A percentile compares a stretch with the other conserved stretches of the same genome.
Conservation (phyloP, 164 flowering plant species). For the Nymphaea colorata region DNA sequence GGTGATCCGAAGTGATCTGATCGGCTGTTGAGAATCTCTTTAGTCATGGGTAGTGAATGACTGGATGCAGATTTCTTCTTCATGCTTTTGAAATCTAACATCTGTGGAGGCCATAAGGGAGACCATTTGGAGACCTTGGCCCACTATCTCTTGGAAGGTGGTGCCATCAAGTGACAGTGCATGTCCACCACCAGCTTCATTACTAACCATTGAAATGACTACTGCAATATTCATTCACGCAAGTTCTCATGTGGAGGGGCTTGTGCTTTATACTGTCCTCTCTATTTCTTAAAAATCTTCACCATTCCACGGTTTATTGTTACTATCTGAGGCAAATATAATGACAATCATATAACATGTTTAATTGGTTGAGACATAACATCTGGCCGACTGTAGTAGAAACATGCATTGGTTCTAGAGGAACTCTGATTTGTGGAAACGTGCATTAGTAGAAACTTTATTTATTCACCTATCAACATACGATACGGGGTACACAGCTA, state of each 20-base stretch:
- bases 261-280: background rate
- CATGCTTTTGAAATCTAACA: background rate
- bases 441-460: too few species aligned
- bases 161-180: slow-evolving; percentile 75
- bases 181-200: slow-evolving; percentile 67
- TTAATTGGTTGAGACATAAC: background rate
- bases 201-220: slow-evolving; percentile 77
- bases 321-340: background rate
- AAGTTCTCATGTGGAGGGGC: background rate
- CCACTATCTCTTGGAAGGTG: slow-evolving; percentile 81
- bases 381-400: background rate
- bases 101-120: background rate
- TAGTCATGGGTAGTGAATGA: background rate
- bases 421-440: too few species aligned
- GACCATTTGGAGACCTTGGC: slow-evolving; percentile 33
- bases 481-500: too few species aligned
- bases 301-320: too few species aligned
- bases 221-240: slow-evolving; percentile 37
- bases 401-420: background rate
- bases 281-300: too few species aligned
- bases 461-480: too few species aligned
- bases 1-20: background rate
- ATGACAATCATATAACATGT: background rate
- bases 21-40: background rate
- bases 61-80: background rate